Evolutionary conservation across 495 filamentous ascomycete species (phyloP), one percentile per base, ranked within the genome.

Genomic region (Daldinia loculata): DNA sequence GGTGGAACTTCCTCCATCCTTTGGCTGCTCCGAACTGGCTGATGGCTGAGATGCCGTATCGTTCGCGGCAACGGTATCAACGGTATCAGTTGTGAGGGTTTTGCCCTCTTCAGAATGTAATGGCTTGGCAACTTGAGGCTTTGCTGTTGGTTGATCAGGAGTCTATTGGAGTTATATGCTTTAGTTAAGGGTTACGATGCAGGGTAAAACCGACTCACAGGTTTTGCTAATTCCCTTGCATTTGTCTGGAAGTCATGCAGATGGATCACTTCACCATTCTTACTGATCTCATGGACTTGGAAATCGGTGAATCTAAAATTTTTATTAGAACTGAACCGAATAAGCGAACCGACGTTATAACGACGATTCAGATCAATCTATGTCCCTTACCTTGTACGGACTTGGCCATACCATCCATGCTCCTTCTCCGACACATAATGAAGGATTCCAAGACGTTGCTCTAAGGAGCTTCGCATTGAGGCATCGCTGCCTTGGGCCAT

Each of bases 291-390:
- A 77, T 97, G 93, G 63, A 99, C 95, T 55, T 95, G 81, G 78
- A 99, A 99, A 77, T 99, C 95, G 14, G 94, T 97, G 80, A 93
- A 99, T 71, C 93, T 95, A 14, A 53, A 11, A 24, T 24, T n/a
- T n/a, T n/a, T 29, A 32, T 78, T 55, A 80, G 75, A 50, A 60
- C 8, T 11, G 9, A 55, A 19, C 26, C 34, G 12, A 56, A 30
- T 7, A 55, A 57, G 15, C 19, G 17, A 38, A 38, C 8, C 4
- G 26, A 34, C 9, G 17, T 45, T 34, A 22, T 15, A 26, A 50
- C 26, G 6, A 50, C 34, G 6, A 27, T 27, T 14, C 9, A n/a
- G 19, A 48, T 22, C 39, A 11, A 19, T 51, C 2, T 48, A 12
- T 36, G 6, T 50, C 30, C 19, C 26, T 12, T 71, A 76, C 75